phyloP scores from a whole-genome alignment of 768 basidiomycete species.

The Ramaria sp. region DNA sequence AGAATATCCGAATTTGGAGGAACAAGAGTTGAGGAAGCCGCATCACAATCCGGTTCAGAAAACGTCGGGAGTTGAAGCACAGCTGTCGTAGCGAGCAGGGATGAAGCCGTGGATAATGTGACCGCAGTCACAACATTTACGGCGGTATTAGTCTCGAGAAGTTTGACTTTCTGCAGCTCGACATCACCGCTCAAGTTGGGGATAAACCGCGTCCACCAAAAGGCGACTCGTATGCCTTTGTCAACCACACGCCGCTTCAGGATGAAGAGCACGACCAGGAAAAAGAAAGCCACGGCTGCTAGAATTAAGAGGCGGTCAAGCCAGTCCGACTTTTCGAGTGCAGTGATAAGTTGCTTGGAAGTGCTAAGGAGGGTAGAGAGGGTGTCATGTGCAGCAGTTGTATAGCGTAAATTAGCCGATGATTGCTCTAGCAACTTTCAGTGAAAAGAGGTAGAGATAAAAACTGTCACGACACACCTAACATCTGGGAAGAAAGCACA shows the following conservation, averaged over 20 bases:
- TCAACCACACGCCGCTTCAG: slow-evolving; percentile 82
- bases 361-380: slow-evolving; percentile 61
- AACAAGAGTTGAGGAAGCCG: not conserved
- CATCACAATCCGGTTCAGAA: not conserved
- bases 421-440: slow-evolving; percentile 48
- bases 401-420: slow-evolving; percentile 60
- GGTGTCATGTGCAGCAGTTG: slow-evolving; percentile 67
- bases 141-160: not conserved
- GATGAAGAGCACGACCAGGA: slow-evolving; percentile 75
- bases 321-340: slow-evolving; percentile 85
- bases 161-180: not conserved
- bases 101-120: not conserved
- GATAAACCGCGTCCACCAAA: slow-evolving; percentile 81
- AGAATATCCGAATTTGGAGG: not conserved
- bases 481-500: slow-evolving; percentile 74
- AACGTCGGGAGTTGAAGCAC: not conserved
- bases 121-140: not conserved
- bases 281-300: slow-evolving; percentile 70
- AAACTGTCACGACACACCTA: slow-evolving; percentile 40
- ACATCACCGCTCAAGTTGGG: slow-evolving; percentile 23
- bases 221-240: slow-evolving; percentile 62
- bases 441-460: not conserved
- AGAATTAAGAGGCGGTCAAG: slow-evolving; percentile 83
- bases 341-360: slow-evolving; percentile 77
- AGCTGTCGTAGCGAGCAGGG: not conserved